Conservation (phyloP, 306 rosid genomes). For the Rosa lucieae region DNA sequence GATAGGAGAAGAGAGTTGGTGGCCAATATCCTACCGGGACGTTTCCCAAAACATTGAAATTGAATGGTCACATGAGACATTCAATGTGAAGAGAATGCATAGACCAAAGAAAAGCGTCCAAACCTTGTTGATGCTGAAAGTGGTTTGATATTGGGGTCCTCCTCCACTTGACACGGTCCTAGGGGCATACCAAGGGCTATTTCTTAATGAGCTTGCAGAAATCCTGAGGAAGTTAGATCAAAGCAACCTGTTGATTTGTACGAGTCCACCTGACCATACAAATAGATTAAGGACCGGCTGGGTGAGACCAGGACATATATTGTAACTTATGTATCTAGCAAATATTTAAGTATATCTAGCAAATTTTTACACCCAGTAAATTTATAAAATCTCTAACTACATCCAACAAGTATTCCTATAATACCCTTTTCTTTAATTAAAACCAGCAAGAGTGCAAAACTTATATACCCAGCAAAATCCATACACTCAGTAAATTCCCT, state of each 20-base stretch:
- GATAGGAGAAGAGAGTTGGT: neutral
- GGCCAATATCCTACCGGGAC: conserved; percentile 58
- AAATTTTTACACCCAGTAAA: no score
- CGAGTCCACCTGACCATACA: conserved; percentile 40
- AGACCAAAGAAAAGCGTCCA: neutral
- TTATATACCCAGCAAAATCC: no score
- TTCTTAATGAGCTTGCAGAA: conserved; percentile 43
- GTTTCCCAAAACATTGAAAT: conserved; percentile 27
- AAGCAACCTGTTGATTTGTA: conserved; percentile 65
- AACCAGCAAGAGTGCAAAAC: no score
- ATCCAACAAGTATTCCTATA: no score
- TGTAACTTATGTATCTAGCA: neutral
- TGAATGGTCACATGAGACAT: neutral
- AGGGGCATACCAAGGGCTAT: conserved; percentile 45
- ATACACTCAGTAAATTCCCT: no score
- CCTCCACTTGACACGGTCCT: conserved; percentile 22
- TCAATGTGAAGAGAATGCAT: neutral
- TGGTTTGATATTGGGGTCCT: conserved; percentile 36
- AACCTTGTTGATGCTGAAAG: conserved; percentile 45
- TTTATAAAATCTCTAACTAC: no score
- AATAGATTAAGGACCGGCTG: neutral
- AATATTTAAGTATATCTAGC: no score
- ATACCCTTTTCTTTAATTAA: no score
- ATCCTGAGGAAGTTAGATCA: conserved; percentile 65
- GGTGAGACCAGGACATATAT: neutral